Evolutionary conservation across 1,139 yeast species (phyloP), one percentile per base, ranked within the genome.

Genomic region (Saccharomyces hybrid): DNA sequence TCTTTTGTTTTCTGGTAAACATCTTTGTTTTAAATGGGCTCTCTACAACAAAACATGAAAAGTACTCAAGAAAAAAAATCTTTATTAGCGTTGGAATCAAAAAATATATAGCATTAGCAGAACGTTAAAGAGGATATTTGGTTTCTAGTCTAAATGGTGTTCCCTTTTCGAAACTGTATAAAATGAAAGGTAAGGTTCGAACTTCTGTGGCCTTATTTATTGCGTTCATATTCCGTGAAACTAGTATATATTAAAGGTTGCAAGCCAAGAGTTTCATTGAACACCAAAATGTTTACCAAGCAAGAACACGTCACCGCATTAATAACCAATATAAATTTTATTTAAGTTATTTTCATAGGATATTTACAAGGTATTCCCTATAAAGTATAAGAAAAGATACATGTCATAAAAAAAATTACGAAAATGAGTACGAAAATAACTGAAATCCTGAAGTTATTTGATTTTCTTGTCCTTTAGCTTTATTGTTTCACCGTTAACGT

Each of bases 401-500:
- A 38, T 9, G 44, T 20, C 44, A 9, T 38, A 38, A 5, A 16
- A 38, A 38, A 38, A 8, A 38, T 9, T 16, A 9, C 6, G 13
- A 9, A 14, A 20, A 38, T 20, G 44, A 38, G n/a, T 13, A 8
- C 8, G 16, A 46, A 46, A 26, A 5, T 9, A 26, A 25, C n/a
- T 25, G n/a, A 14, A 46, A 46, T 26, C 25, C 6, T 93, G 11
- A 97, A 91, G 65, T 60, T 57, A 91, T 83, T 91, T 93, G 70
- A 90, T 87, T 80, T 90, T 91, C 80, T 88, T 88, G 64, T 86
- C 90, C 79, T 93, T 93, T 70, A 91, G 78, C 70, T 83, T 85
- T 70, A 93, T 85, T 53, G 95, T 90, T 74, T 93, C 98, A 66
- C 84, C 86, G 71, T 91, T 88, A 53, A 95, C 86, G 68, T 86